Evolutionary conservation across 345 rosid species (phyloP), one percentile per base, ranked within the genome.

Genomic region (Hirschfeldia incana): DNA sequence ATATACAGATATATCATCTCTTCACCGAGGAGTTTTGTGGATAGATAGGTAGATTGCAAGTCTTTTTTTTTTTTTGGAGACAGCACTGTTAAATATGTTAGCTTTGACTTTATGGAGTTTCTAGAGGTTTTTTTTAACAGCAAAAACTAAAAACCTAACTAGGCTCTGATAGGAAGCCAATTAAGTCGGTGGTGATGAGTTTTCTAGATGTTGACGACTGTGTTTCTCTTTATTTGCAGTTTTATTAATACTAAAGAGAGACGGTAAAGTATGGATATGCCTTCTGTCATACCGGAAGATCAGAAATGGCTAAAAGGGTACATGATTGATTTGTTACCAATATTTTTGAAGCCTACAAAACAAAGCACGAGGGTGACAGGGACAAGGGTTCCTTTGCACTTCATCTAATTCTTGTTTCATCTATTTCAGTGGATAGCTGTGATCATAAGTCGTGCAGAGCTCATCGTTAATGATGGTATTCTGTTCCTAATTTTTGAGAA

Each of bases 21-120:
- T 79, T 95, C 98, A 65, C 86, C 92, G 0, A 87, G 80, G 86
- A 95, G 98, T 85, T 95, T 93, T 55, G 92, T 95, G 78, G 97
- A 95, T 89, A 95, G 99, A 98, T 91, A 91, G 82, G 99, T 91
- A 91, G 81, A 87, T 83, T 84, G 88, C 82, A 49, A 67, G 9
- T 73, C 42, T 67, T 51, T 15, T n/a, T 51, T 4, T 28, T 33
- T 12, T 64, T 36, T 8, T 36, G 12, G 49, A 65, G 74, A 78
- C 88, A 87, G 86, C 85, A 66, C 15, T 78, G 70, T 33, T n/a
- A 70, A 26, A 61, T 75, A 60, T 72, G 30, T 61, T 32, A 44
- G 60, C 42, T 27, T 80, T 49, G 8, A 36, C 32, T 28, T 27
- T 73, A 49, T 70, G 55, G 42, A 70, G 39, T 21, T 21, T 21